Base-by-base conservation (phyloP, 1,139 yeast species). In the Candida sp. region DNA sequence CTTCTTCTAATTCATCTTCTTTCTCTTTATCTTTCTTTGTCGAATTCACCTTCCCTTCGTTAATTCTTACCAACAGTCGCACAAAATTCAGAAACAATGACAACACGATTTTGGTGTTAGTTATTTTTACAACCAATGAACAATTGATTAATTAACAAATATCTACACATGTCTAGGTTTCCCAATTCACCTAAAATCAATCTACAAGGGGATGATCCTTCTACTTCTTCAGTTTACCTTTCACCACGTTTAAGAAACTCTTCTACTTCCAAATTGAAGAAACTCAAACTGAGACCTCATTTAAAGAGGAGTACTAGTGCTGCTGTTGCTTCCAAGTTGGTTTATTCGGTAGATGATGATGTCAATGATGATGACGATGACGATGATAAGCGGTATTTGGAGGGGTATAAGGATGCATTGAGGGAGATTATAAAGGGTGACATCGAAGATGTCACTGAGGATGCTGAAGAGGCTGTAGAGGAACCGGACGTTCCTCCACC, bases 291-390 rank as follows among this genome's bases (percentile, higher is more conserved):
- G 39, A 37, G 50, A 39, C 66, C 66, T 8, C 56, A 50, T 36
- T 55, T 66, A 36, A 64, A 60, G 40, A 49, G 70, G n/a, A 32
- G 50, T 23, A 39, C 46, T 5, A 51, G 57, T 22, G 43, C 45
- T n/a, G 38, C 46, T 3, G 33, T 15, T 19, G 40, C 54, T 8
- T 49, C 57, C 38, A 70, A 68, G 46, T 55, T 69, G 35, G 66
- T 84, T 2, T 85, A 81, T 56, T 80, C 87, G 25, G 93, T 87
- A 0, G 96, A 87, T 59, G 95, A 87, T 58, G 88, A 84, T 48
- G 63, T 70, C 21, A 58, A 59, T 53, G 84, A 66, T 40, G 54
- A 61, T 39, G 56, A 58, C 5, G 65, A 81, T 36, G 79, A 75
- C 40, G 87, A 77, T 47, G n/a, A n/a, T n/a, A 21, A 49, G 46